These are phyloP conservation scores for Zasmidium angulare DNA, from an alignment of 2,329 filamentous ascomycete genomes.

Conservation along the genomic window DNA sequence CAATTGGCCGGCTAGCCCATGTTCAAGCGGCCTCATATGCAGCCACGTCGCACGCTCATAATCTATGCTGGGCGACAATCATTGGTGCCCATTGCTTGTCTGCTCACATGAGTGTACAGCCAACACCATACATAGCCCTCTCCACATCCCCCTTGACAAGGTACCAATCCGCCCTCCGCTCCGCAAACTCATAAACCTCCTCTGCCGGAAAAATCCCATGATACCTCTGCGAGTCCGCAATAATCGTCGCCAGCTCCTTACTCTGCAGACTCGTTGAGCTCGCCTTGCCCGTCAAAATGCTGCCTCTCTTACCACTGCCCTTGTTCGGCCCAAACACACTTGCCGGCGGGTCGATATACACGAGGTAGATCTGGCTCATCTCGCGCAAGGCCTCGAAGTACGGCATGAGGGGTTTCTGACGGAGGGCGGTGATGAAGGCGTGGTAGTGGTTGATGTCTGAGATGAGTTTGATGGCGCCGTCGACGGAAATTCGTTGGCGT, in stretches of 20 bases:
- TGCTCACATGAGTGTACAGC: conserved; percentile 77
- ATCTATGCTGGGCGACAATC: no score
- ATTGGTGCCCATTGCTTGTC: no score
- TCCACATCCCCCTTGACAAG: conserved; percentile 84
- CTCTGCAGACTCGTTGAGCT: conserved; percentile 66
- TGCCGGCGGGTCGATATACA: conserved; percentile 52
- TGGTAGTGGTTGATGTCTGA: conserved; percentile 96
- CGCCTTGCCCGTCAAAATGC: conserved; percentile 27
- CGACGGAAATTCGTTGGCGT: conserved; percentile 85
- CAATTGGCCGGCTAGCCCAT: no score
- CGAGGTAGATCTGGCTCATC: conserved; percentile 91
- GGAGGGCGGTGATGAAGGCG: conserved; percentile 75
- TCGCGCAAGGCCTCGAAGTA: conserved; percentile 93
- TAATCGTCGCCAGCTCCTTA: conserved; percentile 92
- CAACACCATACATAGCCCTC: conserved; percentile 94
- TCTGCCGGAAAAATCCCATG: conserved; percentile 90
- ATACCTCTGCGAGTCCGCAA: conserved; percentile 87
- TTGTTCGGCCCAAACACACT: conserved; percentile 25
- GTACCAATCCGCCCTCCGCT: conserved; percentile 93
- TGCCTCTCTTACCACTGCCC: conserved; percentile 25
- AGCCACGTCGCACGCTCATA: no score
- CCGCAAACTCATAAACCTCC: conserved; percentile 96
- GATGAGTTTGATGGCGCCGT: conserved; percentile 88
- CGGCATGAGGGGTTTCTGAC: conserved; percentile 77
- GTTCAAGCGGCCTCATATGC: no score